These are phyloP conservation scores for Stromatinia cepivora DNA, from an alignment of 2,329 filamentous ascomycete genomes.

Conservation along the genomic window DNA sequence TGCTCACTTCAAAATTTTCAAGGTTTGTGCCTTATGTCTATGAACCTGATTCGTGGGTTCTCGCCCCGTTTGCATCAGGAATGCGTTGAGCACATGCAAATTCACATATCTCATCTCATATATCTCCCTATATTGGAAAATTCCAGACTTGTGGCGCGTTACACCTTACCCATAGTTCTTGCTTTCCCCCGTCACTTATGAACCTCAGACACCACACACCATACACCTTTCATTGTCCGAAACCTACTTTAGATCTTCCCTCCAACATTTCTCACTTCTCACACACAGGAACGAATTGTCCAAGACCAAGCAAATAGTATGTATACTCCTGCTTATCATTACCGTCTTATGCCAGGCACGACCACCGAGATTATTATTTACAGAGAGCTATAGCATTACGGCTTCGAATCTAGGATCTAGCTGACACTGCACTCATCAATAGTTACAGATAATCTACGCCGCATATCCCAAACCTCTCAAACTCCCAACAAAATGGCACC, in stretches of 20 bases:
- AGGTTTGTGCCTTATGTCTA: background rate
- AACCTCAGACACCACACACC: constrained; percentile 6
- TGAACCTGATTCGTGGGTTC: background rate
- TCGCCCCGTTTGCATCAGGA: constrained; percentile 13
- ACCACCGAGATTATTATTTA: constrained; percentile 4
- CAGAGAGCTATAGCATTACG: background rate
- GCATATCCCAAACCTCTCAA: constrained; percentile 24
- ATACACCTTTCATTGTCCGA: constrained; percentile 4
- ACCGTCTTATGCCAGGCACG: constrained; percentile 26
- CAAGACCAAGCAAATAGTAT: constrained; percentile 10
- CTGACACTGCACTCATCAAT: background rate
- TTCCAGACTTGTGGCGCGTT: background rate
- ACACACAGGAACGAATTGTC: background rate
- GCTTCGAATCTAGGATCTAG: background rate
- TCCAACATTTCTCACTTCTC: background rate
- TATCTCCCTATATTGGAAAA: background rate
- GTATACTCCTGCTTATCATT: constrained; percentile 5
- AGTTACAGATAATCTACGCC: constrained; percentile 26
- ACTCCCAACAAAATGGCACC: constrained; percentile 38
- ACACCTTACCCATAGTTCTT: background rate
- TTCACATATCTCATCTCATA: constrained; percentile 15
- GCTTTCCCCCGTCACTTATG: constrained; percentile 11
- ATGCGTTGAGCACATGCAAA: constrained; percentile 18
- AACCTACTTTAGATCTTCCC: constrained; percentile 13
- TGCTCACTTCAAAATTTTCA: background rate